These are phyloP conservation scores for Ceratocystis papillata DNA, from an alignment of 2,329 filamentous ascomycete genomes.

Conservation along the genomic window DNA sequence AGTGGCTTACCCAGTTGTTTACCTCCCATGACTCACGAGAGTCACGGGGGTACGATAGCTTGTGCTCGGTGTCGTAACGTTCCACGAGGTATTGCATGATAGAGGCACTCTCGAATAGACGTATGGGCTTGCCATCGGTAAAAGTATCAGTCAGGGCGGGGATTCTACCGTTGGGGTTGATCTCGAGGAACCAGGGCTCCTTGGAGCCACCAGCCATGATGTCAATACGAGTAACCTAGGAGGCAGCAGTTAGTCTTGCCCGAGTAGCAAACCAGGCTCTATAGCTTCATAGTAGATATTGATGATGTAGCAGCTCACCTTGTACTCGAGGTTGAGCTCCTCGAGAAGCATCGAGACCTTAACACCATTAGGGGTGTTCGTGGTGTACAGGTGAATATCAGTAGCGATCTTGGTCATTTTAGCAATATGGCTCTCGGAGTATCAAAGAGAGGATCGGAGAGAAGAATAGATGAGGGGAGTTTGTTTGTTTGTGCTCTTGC, in stretches of 20 bases:
- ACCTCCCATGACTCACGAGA: conserved; percentile 67
- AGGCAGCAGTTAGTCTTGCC: conserved; percentile 3
- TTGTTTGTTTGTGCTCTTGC: background rate
- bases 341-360: conserved; percentile 80
- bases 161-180: conserved; percentile 89
- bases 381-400: conserved; percentile 71
- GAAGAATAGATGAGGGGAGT: background rate
- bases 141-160: conserved; percentile 75
- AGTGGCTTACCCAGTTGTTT: conserved; percentile 57
- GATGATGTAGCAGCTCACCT: conserved; percentile 37
- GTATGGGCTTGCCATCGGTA: conserved; percentile 59
- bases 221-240: conserved; percentile 15
- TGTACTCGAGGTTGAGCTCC: conserved; percentile 74
- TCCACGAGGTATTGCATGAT: conserved; percentile 79
- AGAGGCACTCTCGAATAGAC: conserved; percentile 70
- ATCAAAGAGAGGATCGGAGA: background rate
- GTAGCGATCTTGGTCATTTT: conserved; percentile 40
- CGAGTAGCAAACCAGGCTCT: background rate
- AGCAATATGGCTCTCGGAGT: conserved; percentile 22
- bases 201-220: conserved; percentile 24
- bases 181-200: conserved; percentile 74
- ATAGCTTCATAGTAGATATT: background rate
- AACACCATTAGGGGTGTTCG: conserved; percentile 77
- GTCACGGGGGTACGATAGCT: conserved; percentile 65
- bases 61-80: conserved; percentile 69